Evolutionary conservation across 2,329 filamentous ascomycete species (phyloP).

Genomic region (Lachnellula occidentalis): DNA sequence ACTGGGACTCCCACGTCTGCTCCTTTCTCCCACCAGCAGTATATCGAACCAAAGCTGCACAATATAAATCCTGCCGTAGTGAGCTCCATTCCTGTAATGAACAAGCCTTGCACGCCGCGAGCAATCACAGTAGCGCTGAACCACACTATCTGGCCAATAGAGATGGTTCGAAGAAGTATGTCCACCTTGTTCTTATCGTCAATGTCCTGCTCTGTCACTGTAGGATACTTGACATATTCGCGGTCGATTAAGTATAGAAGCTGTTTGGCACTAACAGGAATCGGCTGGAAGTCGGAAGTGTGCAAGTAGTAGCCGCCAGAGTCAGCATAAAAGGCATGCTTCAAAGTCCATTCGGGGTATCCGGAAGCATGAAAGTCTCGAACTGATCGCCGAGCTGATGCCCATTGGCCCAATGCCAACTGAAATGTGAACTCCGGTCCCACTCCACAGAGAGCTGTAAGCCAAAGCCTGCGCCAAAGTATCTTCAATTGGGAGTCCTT

Average conservation of each 20-base stretch:
- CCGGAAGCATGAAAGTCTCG: conserved; percentile 17
- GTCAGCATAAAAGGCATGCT: conserved; percentile 36
- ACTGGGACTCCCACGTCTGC: conserved; percentile 14
- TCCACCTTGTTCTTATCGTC: conserved; percentile 31
- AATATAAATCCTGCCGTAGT: conserved; percentile 21
- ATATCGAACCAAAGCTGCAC: conserved; percentile 11
- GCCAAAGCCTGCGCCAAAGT: conserved; percentile 30
- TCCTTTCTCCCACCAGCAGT: conserved; percentile 21
- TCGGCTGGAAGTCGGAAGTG: conserved; percentile 25
- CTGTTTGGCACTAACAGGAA: conserved; percentile 36
- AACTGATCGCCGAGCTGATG: conserved; percentile 32
- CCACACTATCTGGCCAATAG: conserved; percentile 22
- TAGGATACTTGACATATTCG: conserved; percentile 28
- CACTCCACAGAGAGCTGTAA: conserved; percentile 33
- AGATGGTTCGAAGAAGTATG: conserved; percentile 24
- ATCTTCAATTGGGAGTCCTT: conserved; percentile 29
- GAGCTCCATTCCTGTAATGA: conserved; percentile 21
- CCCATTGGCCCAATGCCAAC: conserved; percentile 33
- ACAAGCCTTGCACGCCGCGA: conserved; percentile 11
- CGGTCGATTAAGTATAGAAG: conserved; percentile 30
- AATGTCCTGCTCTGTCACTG: conserved; percentile 24
- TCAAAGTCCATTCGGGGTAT: conserved; percentile 33
- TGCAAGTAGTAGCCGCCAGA: conserved; percentile 37
- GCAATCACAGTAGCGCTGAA: conserved; percentile 16
- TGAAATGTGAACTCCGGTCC: conserved; percentile 36